Conservation (phyloP, 1,284 basidiomycete genomes). For the Melampsora abietis-canadensis region DNA sequence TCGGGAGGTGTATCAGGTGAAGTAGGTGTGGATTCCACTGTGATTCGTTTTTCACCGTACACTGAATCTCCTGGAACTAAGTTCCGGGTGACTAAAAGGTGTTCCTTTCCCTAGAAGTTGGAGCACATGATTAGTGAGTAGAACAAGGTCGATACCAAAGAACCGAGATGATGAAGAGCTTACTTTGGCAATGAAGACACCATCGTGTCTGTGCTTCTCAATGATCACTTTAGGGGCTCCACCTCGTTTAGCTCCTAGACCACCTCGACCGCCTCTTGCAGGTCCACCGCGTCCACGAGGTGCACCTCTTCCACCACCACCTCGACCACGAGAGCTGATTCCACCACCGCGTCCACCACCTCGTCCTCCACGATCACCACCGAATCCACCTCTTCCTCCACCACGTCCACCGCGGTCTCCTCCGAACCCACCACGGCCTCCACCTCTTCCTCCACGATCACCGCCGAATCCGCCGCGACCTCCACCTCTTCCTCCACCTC, state of each 20-base stretch:
- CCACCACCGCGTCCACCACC: slow-evolving; percentile 51
- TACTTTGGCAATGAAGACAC: slow-evolving; percentile 61
- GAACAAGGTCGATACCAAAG: neutral
- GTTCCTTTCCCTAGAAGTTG: slow-evolving; percentile 65
- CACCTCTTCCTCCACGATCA: slow-evolving; percentile 51
- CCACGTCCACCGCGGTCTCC: slow-evolving; percentile 52
- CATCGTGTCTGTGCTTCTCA: slow-evolving; percentile 91
- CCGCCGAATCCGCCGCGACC: slow-evolving; percentile 45
- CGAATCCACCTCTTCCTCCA: slow-evolving; percentile 47
- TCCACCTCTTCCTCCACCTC: slow-evolving; percentile 51
- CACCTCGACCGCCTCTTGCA: slow-evolving; percentile 21
- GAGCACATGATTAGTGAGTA: neutral
- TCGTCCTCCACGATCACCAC: slow-evolving; percentile 49
- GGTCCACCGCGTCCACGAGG: slow-evolving; percentile 24
- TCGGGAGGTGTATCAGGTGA: slow-evolving; percentile 68
- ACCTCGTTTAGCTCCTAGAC: slow-evolving; percentile 55
- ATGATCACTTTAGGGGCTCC: slow-evolving; percentile 64
- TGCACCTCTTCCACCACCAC: slow-evolving; percentile 45
- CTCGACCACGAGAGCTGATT: slow-evolving; percentile 35
- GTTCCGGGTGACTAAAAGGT: slow-evolving; percentile 95
- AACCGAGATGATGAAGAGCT: neutral
- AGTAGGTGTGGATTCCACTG: slow-evolving; percentile 62
- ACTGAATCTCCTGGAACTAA: slow-evolving; percentile 95
- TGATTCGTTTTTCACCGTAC: slow-evolving; percentile 83
- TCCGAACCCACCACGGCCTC: slow-evolving; percentile 49